Evolutionary conservation across 805 yeast genomes (phyloP).

Genomic region (Ogataea methanolica): DNA sequence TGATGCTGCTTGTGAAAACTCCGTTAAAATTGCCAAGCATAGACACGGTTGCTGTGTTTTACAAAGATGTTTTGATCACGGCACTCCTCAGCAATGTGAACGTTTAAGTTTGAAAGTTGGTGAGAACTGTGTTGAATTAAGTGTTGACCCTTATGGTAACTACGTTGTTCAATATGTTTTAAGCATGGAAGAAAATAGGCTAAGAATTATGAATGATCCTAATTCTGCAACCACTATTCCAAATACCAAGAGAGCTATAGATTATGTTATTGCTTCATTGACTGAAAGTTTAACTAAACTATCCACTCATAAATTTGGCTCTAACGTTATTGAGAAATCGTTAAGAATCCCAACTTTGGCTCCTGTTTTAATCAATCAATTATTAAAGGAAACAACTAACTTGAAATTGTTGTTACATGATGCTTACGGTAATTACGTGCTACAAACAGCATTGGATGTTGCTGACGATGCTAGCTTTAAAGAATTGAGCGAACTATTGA

Average conservation of each 20-base stretch:
- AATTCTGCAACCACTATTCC: constrained; percentile 20
- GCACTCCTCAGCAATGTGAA: constrained; percentile 63
- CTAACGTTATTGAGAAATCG: constrained; percentile 55
- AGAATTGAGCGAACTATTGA: constrained; percentile 51
- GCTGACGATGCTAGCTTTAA: constrained; percentile 48
- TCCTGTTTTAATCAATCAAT: constrained; percentile 38
- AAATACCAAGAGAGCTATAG: constrained; percentile 27
- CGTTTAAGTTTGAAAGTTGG: constrained; percentile 67
- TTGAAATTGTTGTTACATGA: constrained; percentile 47
- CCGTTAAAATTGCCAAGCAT: constrained; percentile 84
- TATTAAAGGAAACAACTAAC: constrained; percentile 32
- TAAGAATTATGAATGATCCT: constrained; percentile 26
- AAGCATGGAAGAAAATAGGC: constrained; percentile 32
- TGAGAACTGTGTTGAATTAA: constrained; percentile 58
- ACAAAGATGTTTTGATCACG: constrained; percentile 92
- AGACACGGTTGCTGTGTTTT: constrained; percentile 97
- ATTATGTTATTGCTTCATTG: constrained; percentile 27
- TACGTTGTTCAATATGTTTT: constrained; percentile 94
- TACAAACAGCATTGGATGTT: constrained; percentile 56
- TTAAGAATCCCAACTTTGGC: constrained; percentile 44
- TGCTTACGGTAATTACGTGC: constrained; percentile 55
- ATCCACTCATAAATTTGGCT: constrained; percentile 58
- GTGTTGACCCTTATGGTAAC: constrained; percentile 93
- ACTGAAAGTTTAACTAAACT: constrained; percentile 30
- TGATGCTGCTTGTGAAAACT: constrained; percentile 72